Conservation (phyloP, 2,329 filamentous ascomycete species). For the Verticillium zaregamsianum region DNA sequence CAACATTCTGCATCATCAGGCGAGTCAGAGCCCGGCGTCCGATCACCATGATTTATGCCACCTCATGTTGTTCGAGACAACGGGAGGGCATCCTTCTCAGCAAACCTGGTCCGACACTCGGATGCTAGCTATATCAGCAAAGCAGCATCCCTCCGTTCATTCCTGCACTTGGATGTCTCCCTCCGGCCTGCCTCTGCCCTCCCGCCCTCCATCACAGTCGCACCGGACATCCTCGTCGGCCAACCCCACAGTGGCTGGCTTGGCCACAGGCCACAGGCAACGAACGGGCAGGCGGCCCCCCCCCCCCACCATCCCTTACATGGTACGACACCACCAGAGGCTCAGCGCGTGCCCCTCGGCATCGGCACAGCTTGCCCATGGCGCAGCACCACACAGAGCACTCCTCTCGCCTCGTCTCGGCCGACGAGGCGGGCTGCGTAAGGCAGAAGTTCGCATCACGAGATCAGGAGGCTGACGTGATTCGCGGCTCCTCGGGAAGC, state of each 20-base stretch:
- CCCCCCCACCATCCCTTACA: not conserved
- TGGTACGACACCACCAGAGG: not conserved
- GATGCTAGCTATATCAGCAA: not conserved
- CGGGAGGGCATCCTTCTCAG: not conserved
- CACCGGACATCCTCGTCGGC: not conserved
- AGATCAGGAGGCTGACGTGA: not conserved
- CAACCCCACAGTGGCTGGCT: not conserved
- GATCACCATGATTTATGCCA: not conserved
- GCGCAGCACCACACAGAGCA: not conserved
- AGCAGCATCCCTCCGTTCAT: not conserved
- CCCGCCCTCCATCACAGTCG: not conserved
- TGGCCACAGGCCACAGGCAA: not conserved
- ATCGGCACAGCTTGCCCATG: not conserved
- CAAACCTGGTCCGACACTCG: not conserved
- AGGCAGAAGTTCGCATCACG: not conserved
- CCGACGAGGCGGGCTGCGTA: not conserved
- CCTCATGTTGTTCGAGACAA: not conserved
- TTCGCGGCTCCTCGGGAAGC: not conserved
- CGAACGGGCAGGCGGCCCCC: not conserved
- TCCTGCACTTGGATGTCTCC: too few species aligned
- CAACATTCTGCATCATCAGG: not conserved
- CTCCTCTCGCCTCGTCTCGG: not conserved
- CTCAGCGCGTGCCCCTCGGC: not conserved
- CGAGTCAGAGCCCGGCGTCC: not conserved
- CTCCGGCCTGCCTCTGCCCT: not conserved